Percentiles rank a stretch among this genome's conserved stretches.
Evolutionary conservation across 2,329 filamentous ascomycete species (phyloP).

Genomic region (Davidsoniella eucalypti): DNA sequence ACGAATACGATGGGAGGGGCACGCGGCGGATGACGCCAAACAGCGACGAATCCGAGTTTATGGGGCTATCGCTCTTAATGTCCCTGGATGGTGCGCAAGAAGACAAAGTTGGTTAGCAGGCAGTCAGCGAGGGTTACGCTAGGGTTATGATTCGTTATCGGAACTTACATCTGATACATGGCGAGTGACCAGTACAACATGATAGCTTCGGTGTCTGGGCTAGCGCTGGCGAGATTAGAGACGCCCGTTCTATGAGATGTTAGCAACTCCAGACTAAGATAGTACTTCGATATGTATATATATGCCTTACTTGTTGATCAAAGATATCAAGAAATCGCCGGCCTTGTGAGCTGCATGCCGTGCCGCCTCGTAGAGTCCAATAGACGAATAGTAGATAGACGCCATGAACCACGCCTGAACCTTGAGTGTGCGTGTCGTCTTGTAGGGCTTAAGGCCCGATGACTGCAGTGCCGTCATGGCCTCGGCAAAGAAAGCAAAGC

Average conservation of each 20-base stretch:
- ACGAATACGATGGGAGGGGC: neutral
- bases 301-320: neutral
- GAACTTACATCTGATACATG: conserved; percentile 8
- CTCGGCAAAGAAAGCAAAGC: conserved; percentile 3
- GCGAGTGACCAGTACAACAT: conserved; percentile 7
- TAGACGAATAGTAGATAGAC: conserved; percentile 1
- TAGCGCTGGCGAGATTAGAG: neutral
- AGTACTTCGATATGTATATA: no score
- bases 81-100: no score
- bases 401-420: conserved; percentile 6
- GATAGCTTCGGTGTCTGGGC: neutral
- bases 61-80: no score
- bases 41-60: no score
- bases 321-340: neutral
- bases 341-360: neutral
- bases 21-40: neutral
- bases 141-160: no score
- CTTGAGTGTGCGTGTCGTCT: conserved; percentile 1
- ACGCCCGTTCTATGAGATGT: neutral
- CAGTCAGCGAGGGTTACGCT: no score
- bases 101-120: neutral
- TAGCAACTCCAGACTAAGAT: neutral
- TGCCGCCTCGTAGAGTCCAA: neutral
- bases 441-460: neutral
- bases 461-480: neutral